Evolutionary conservation across 225 moss, liverwort and hornwort species (phyloP).

Genomic region (Pseudisothecium myosuroides): DNA sequence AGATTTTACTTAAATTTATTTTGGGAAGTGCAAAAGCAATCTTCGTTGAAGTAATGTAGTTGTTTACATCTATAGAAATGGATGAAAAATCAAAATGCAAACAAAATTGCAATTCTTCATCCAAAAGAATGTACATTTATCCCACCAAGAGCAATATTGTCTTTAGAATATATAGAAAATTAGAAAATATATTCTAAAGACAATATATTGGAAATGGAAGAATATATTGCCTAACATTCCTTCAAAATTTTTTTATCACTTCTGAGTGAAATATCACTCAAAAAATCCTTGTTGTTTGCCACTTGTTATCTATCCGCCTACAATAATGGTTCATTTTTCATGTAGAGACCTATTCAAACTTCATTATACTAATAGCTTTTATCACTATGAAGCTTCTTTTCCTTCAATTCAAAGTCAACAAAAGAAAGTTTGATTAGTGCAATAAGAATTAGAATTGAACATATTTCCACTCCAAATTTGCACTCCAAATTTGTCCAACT

Average conservation of each 20-base stretch:
- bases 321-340: not conserved
- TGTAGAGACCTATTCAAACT: too few species aligned
- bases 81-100: too few species aligned
- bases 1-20: too few species aligned
- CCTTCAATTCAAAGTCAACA: rapidly evolving
- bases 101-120: too few species aligned
- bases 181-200: too few species aligned
- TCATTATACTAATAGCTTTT: rapidly evolving
- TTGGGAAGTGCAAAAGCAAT: too few species aligned
- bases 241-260: not conserved
- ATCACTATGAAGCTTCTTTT: rapidly evolving
- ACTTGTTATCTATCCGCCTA: not conserved
- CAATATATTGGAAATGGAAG: too few species aligned
- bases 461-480: not conserved
- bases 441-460: rapidly evolving
- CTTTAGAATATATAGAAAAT: not conserved
- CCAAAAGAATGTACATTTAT: too few species aligned
- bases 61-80: too few species aligned
- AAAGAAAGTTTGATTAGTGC: not conserved
- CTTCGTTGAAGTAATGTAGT: too few species aligned
- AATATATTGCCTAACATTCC: not conserved
- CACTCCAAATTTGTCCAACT: not conserved
- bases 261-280: rapidly evolving
- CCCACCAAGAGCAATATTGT: too few species aligned
- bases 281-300: not conserved